Base-by-base conservation (phyloP, 1,284 basidiomycete species). In the Rhodotorula sp. region DNA sequence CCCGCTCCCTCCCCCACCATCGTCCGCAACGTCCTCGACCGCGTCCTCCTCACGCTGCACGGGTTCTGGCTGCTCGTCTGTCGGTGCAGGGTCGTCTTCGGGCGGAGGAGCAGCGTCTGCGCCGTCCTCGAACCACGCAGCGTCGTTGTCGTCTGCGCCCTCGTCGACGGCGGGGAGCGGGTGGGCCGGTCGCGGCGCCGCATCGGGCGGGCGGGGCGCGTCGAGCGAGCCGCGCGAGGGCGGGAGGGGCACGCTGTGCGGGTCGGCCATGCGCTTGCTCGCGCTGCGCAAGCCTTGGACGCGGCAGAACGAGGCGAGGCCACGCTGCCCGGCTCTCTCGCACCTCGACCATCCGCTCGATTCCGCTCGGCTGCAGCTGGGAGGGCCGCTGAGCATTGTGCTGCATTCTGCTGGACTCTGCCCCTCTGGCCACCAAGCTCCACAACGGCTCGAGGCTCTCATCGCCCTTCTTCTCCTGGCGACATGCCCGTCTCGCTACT, bases 151-250 rank as follows among this genome's bases (percentile, higher is more conserved):
- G 66, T 56, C 45, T 58, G 34, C 60, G 44, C 14, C 60, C 25
- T 62, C 54, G 41, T 52, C 61, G 54, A 62, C 66, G 25, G 42
- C 48, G 10, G 50, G 23, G 12, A 63, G 61, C 61, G 61, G 34
- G 41, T 53, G 50, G 50, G 61, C 45, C 13, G 14, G 45, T 17
- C 12, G 23, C 9, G 25, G 57, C 14, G 25, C 25, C 42, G 44
- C 34, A 23, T 7, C 7, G 48, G 7, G 45, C 57, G 21, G 1
- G 48, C 21, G 13, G 61, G 25, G 42, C 17, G 60, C 49, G 61
- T 73, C 72, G 41, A 73, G 72, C 21, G 72, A 73, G 50, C 62
- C 72, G 17, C 72, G 66, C 13, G 68, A 68, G 21, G 68, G 59
- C 1, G 72, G 72, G 17, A 73, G 54, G 5, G 72, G 72, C 10